Evolutionary conservation across 805 yeast genomes (phyloP).

Genomic region (Cyberlindnera japonica): DNA sequence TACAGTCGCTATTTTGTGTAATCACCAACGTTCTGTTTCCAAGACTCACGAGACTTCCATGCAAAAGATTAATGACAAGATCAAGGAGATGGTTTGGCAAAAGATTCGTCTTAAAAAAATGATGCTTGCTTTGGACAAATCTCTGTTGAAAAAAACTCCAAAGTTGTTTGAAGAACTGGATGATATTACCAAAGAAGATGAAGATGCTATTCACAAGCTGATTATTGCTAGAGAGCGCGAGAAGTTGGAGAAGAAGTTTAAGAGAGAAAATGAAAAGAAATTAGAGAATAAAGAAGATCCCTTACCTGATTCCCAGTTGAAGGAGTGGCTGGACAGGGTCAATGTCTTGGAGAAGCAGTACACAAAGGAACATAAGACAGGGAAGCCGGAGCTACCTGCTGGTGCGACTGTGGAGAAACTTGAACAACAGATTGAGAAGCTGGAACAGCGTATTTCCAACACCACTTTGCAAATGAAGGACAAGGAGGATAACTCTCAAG

Average conservation of each 20-base stretch:
- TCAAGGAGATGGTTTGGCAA: slow-evolving; percentile 83
- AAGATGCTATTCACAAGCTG: slow-evolving; percentile 51
- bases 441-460: slow-evolving; percentile 67
- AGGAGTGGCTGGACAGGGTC: slow-evolving; percentile 54
- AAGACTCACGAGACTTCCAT: slow-evolving; percentile 81
- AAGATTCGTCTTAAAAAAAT: slow-evolving; percentile 69
- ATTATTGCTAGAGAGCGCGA: slow-evolving; percentile 65
- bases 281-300: slow-evolving; percentile 52
- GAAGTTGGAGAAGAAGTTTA: slow-evolving; percentile 59
- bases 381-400: slow-evolving; percentile 51
- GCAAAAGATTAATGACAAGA: slow-evolving; percentile 69
- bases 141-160: slow-evolving; percentile 44
- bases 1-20: slow-evolving; percentile 92
- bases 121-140: slow-evolving; percentile 62
- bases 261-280: slow-evolving; percentile 73
- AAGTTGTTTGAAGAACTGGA: slow-evolving; percentile 65
- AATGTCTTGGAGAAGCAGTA: slow-evolving; percentile 50
- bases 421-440: slow-evolving; percentile 61
- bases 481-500: slow-evolving; percentile 91
- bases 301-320: slow-evolving; percentile 52
- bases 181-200: slow-evolving; percentile 63
- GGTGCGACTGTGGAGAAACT: slow-evolving; percentile 59
- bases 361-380: slow-evolving; percentile 54
- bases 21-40: slow-evolving; percentile 91
- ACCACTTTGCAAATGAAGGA: slow-evolving; percentile 78